A percentile compares a stretch with the other conserved stretches of the same genome.
Evolutionary conservation across 345 rosid genomes (phyloP).

Genomic region (Anacardium occidentale): DNA sequence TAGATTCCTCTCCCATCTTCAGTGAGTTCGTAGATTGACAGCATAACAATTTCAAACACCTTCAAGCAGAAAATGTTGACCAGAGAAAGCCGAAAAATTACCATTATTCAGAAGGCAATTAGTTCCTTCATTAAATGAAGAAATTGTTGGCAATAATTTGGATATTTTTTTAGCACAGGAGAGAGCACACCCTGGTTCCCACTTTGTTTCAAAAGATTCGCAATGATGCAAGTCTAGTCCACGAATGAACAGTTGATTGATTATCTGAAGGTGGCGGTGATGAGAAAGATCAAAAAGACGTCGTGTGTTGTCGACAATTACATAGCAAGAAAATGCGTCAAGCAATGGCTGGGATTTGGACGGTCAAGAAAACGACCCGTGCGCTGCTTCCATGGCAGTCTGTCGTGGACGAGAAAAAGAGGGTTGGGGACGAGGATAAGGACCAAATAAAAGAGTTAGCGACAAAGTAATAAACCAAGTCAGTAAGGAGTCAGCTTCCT

Average conservation of each 20-base stretch:
- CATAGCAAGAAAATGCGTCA: background rate
- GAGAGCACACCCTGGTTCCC: background rate
- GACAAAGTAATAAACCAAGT: background rate
- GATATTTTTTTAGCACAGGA: too few relatives aligned
- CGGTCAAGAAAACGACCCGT: constrained; percentile 19
- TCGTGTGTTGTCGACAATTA: background rate
- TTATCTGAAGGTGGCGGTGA: background rate
- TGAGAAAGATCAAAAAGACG: background rate
- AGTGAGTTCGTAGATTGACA: too few relatives aligned
- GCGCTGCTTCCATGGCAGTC: constrained; percentile 30
- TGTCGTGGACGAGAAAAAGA: constrained; percentile 19
- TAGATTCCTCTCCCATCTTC: too few relatives aligned
- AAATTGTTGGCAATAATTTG: too few relatives aligned
- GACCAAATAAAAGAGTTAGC: background rate
- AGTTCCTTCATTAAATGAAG: background rate
- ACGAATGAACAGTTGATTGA: background rate
- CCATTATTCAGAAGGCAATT: background rate
- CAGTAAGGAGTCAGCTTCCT: constrained; percentile 29
- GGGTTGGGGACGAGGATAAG: background rate
- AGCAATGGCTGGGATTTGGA: constrained; percentile 11
- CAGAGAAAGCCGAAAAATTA: background rate
- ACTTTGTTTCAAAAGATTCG: constrained; percentile 12
- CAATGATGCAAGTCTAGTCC: background rate
- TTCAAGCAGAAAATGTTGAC: background rate
- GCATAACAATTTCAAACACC: background rate